Percentiles rank a stretch among this genome's conserved stretches.
phyloP scores from a whole-genome alignment of 441 rosid genomes.

The Populus hybrid region DNA sequence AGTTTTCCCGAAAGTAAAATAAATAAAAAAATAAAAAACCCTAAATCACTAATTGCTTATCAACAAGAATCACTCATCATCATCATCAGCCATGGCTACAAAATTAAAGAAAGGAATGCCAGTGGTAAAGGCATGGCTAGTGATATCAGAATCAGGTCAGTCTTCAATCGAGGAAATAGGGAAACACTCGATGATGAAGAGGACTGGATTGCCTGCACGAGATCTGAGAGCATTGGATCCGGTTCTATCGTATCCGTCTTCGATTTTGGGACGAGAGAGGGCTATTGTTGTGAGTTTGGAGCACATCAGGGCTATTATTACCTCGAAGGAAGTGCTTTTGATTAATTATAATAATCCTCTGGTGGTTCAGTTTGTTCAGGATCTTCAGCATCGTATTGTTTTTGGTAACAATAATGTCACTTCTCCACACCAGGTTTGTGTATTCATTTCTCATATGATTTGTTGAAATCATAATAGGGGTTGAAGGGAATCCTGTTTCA shows the following conservation, averaged over 20 bases:
- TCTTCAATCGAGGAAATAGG: conserved; percentile 39
- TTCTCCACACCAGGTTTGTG: not conserved
- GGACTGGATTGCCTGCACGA: conserved; percentile 53
- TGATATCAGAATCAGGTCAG: conserved; percentile 30
- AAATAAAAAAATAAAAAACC: not conserved
- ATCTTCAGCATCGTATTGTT: conserved; percentile 36
- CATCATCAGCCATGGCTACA: not conserved
- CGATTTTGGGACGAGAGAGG: conserved; percentile 48
- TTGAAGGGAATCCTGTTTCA: not conserved
- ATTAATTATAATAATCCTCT: conserved; percentile 42
- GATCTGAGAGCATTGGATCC: conserved; percentile 49
- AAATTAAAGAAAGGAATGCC: not conserved
- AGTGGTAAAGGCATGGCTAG: conserved; percentile 39
- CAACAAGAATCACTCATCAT: not conserved
- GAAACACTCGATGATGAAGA: conserved; percentile 42
- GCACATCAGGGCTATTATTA: conserved; percentile 49
- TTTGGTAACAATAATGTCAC: not conserved
- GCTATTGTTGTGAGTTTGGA: conserved; percentile 48
- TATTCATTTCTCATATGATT: not conserved
- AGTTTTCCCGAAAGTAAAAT: not conserved
- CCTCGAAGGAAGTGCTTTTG: conserved; percentile 44
- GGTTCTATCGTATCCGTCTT: conserved; percentile 45
- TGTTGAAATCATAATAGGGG: not conserved
- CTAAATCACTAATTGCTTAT: not conserved
- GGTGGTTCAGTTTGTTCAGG: conserved; percentile 37